Percentiles rank a stretch among this genome's conserved stretches.
These are phyloP conservation scores for Corinectria fuckeliana DNA, from an alignment of 2,329 filamentous ascomycete species.

Conservation along the genomic window DNA sequence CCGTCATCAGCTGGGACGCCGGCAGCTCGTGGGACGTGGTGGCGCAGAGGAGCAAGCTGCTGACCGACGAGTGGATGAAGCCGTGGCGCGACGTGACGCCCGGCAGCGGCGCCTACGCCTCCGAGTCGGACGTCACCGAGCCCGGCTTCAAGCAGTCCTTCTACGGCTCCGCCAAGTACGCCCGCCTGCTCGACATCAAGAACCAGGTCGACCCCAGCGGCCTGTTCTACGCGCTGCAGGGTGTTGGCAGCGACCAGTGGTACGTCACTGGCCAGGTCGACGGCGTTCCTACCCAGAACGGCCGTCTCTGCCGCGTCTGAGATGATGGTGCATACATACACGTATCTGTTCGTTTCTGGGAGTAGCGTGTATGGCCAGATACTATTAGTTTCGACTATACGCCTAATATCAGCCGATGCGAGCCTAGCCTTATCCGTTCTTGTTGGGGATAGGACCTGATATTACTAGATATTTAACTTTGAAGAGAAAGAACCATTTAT, in stretches of 20 bases:
- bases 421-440: neutral
- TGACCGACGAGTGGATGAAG: conserved; percentile 37
- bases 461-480: neutral
- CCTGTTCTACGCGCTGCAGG: conserved; percentile 30
- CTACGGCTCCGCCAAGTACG: conserved; percentile 29
- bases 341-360: neutral
- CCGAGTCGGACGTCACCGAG: conserved; percentile 30
- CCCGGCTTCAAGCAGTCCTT: conserved; percentile 33
- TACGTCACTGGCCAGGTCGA: conserved; percentile 27
- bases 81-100: conserved; percentile 34
- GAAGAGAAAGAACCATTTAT: too few species aligned
- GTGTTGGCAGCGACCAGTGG: conserved; percentile 31
- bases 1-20: conserved; percentile 41
- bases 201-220: conserved; percentile 25
- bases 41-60: conserved; percentile 22
- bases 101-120: conserved; percentile 27
- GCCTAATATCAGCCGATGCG: neutral
- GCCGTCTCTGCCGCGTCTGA: conserved; percentile 25
- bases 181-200: conserved; percentile 28
- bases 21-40: conserved; percentile 22
- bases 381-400: neutral
- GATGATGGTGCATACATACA: neutral
- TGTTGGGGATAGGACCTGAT: neutral
- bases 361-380: neutral
- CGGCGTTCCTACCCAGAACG: conserved; percentile 34